phyloP scores from a whole-genome alignment of 2,329 filamentous ascomycete species.

The Cyclaneusma minus region DNA sequence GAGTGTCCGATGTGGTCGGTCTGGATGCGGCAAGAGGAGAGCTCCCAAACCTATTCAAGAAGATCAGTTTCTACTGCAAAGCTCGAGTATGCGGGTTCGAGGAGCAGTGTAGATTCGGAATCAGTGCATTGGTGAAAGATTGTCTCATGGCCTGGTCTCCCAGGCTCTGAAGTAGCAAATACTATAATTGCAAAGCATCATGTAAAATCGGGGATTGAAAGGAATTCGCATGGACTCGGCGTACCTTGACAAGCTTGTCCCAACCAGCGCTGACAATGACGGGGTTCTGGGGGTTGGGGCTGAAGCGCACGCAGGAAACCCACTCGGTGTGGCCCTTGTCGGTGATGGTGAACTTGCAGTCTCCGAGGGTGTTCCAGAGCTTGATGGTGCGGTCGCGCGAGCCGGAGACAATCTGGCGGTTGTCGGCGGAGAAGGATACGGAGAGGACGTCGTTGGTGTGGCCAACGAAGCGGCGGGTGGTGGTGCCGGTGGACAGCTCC shows the following conservation, averaged over 20 bases:
- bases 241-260: constrained; percentile 99
- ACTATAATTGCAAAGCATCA: constrained; percentile 93
- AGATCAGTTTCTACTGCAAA: constrained; percentile 13
- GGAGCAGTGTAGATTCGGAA: constrained; percentile 21
- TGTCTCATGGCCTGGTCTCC: constrained; percentile 82
- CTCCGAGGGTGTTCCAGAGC: constrained; percentile 99
- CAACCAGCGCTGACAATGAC: constrained; percentile 97
- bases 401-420: constrained; percentile 98
- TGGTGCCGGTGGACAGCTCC: constrained; percentile 95
- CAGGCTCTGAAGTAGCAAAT: constrained; percentile 99
- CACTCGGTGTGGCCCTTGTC: constrained; percentile 99
- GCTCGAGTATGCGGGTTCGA: constrained; percentile 5
- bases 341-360: constrained; percentile 99
- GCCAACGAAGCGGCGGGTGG: constrained; percentile 95
- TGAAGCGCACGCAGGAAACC: constrained; percentile 99
- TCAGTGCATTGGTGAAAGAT: constrained; percentile 85
- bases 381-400: constrained; percentile 98
- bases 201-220: constrained; percentile 31
- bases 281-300: constrained; percentile 99
- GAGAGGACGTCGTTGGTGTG: constrained; percentile 99
- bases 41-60: constrained; percentile 78
- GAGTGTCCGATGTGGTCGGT: constrained; percentile 99
- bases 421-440: constrained; percentile 99
- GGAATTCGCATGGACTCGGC: constrained; percentile 23
- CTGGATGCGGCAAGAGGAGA: constrained; percentile 97